Conservation (phyloP, 495 filamentous ascomycete species). For the Penicillium bovifimosum region DNA sequence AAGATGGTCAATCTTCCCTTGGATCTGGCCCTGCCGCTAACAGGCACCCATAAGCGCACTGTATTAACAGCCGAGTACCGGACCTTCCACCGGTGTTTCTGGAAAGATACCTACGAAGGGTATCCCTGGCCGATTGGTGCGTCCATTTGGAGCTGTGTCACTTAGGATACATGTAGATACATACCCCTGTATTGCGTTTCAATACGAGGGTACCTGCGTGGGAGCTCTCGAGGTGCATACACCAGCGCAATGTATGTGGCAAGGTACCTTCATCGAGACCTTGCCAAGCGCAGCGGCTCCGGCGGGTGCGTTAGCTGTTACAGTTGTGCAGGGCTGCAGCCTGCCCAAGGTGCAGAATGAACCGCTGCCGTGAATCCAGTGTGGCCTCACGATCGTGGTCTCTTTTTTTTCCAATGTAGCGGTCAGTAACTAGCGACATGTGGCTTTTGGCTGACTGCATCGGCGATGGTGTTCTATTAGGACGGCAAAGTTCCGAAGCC, state of each 20-base stretch:
- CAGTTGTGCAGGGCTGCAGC: neutral
- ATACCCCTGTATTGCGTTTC: neutral
- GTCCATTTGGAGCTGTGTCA: neutral
- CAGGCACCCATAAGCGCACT: neutral
- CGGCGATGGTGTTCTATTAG: neutral
- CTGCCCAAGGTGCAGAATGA: neutral
- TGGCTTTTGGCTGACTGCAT: neutral
- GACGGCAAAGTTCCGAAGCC: neutral
- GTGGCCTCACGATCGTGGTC: neutral
- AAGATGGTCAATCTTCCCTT: neutral
- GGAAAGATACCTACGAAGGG: conserved; percentile 5
- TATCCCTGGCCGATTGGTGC: neutral
- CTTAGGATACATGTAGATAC: neutral
- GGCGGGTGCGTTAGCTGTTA: neutral
- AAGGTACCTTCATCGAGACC: neutral
- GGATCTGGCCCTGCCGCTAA: conserved; percentile 7
- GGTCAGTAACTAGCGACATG: neutral
- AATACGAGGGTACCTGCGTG: conserved; percentile 3
- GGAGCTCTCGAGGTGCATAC: neutral
- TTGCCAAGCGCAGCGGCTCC: neutral
- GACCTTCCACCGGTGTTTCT: conserved; percentile 2
- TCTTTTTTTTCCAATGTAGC: neutral
- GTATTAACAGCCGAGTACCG: neutral
- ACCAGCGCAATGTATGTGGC: neutral
- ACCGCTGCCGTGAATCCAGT: neutral